Evolutionary conservation across 2,329 filamentous ascomycete genomes (phyloP), one percentile per base, ranked within the genome.

Genomic region (Fusarium aywerte): DNA sequence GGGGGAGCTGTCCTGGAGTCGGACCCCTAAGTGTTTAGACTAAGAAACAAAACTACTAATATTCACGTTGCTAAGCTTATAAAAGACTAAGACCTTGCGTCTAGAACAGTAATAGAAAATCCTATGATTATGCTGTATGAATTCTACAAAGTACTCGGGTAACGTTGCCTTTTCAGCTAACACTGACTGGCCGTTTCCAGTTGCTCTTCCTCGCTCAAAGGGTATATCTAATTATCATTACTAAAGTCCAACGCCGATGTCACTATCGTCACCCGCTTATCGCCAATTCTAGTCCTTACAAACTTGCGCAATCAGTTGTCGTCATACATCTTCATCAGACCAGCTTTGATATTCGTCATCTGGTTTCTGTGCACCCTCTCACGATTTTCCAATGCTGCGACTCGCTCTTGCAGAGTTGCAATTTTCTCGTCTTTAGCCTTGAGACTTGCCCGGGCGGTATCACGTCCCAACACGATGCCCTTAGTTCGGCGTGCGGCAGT

Each of bases 381-480:
- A 56, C 73, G 70, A 23, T 78, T 78, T 73, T 84, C 81, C n/a
- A 84, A 69, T 16, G 73, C 76, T 9, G 70, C 71, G 6, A 83
- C 69, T 29, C 74, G 71, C 36, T 73, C 73, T 71, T 81, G 77
- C 52, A 84, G 60, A 51, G 68, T 63, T 5, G 76, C 76, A 39
- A 80, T 77, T 49, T 72, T 75, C n/a, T 72, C 72, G 29, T 95
- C 89, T 66, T 89, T 89, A 6, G 83, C 82, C 73, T 87, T 88
- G 32, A 92, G 73, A 5, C 84, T 85, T 10, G 85, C 76, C n/a
- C 91, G 80, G 5, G 86, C 84, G 8, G 90, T 85, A 61, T 95
- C 90, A 4, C 91, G 81, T 1, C 90, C 90, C 63, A 84, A 84
- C 36, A 82, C 81, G 20, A 91, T 81, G 0, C 91, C 91, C 70